Evolutionary conservation across 768 basidiomycete genomes (phyloP).

Genomic region (Suillus tomentosus): DNA sequence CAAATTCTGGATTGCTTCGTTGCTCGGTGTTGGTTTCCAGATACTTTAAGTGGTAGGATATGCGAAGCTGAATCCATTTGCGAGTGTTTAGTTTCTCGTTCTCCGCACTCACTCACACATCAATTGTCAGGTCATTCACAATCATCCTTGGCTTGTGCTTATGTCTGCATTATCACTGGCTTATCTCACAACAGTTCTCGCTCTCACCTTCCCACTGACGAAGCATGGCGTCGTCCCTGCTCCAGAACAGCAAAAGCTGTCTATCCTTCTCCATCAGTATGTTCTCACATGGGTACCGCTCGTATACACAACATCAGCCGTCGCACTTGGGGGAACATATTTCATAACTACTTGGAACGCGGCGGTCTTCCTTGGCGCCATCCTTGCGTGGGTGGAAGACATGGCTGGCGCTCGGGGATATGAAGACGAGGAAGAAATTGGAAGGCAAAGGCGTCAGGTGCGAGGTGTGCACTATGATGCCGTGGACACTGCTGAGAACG

Average conservation of each 20-base stretch:
- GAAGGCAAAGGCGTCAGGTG: conserved; percentile 12
- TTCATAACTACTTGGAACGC: conserved; percentile 58
- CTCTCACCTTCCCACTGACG: conserved; percentile 39
- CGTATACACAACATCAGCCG: conserved; percentile 48
- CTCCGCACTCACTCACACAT: not conserved
- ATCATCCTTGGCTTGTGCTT: conserved; percentile 53
- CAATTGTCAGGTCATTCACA: conserved; percentile 55
- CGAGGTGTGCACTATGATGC: conserved; percentile 30
- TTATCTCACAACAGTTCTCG: conserved; percentile 49
- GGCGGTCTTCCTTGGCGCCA: conserved; percentile 42
- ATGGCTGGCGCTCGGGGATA: conserved; percentile 24
- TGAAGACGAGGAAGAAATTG: conserved; percentile 16
- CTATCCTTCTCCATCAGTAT: conserved; percentile 55
- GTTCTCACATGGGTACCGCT: conserved; percentile 61
- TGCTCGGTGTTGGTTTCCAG: conserved; percentile 48
- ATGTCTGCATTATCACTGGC: conserved; percentile 48
- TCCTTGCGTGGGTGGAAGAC: conserved; percentile 41
- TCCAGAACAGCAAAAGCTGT: conserved; percentile 50
- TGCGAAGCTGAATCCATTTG: conserved; percentile 63
- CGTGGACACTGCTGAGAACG: conserved; percentile 22
- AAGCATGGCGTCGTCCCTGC: conserved; percentile 23
- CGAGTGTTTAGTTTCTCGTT: conserved; percentile 34
- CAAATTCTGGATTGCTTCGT: conserved; percentile 64
- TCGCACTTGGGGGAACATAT: conserved; percentile 55
- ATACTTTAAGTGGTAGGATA: conserved; percentile 49